Percentiles rank a stretch among this genome's conserved stretches.
Conservation (phyloP, 495 filamentous ascomycete genomes). For the Pseudevernia furfuracea region DNA sequence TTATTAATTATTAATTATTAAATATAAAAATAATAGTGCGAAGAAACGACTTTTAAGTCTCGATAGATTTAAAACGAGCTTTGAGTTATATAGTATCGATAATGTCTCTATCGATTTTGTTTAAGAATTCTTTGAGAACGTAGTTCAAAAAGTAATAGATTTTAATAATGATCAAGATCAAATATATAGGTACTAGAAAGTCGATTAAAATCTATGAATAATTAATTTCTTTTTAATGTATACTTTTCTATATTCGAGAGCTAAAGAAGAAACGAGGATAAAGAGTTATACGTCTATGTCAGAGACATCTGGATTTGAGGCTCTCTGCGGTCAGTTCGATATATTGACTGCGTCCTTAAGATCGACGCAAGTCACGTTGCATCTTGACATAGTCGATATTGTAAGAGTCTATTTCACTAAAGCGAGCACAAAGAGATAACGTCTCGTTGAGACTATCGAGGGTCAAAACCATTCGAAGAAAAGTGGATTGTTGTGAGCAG, state of each 20-base stretch:
- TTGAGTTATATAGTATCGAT: background rate
- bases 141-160: constrained; percentile 1
- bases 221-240: background rate
- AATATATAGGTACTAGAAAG: too few relatives aligned
- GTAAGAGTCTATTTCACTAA: background rate
- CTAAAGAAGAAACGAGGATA: background rate
- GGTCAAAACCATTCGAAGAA: too few relatives aligned
- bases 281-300: background rate
- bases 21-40: constrained; percentile 8
- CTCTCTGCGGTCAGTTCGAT: background rate
- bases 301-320: background rate
- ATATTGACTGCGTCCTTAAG: background rate
- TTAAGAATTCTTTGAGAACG: background rate
- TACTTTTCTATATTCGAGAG: too few relatives aligned
- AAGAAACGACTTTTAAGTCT: background rate
- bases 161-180: too few relatives aligned
- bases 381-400: background rate
- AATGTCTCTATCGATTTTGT: background rate
- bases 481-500: too few relatives aligned
- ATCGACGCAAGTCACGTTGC: background rate
- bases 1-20: constrained; percentile 24
- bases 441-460: too few relatives aligned
- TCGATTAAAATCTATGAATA: too few relatives aligned
- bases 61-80: background rate
- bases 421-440: too few relatives aligned